A percentile compares a stretch with the other conserved stretches of the same genome.
phyloP scores from a whole-genome alignment of 2,329 filamentous ascomycete species.

The Tolypocladium paradoxum region DNA sequence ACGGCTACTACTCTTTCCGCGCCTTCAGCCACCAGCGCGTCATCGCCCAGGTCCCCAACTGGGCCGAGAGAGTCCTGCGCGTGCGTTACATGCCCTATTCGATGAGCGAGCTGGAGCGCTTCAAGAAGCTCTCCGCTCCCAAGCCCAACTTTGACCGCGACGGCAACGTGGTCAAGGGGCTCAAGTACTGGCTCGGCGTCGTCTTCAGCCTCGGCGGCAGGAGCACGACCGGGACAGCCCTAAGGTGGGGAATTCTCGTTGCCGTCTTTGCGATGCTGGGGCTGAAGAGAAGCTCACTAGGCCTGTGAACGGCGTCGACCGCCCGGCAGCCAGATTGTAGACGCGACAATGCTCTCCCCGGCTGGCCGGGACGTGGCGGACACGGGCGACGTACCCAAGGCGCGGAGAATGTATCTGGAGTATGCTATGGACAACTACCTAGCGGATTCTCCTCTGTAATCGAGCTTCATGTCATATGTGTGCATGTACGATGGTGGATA shows the following conservation, averaged over 20 bases:
- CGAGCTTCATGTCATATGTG: not conserved
- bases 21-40: conserved; percentile 28
- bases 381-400: not conserved
- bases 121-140: conserved; percentile 28
- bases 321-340: not conserved
- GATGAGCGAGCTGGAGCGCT: conserved; percentile 30
- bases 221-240: conserved; percentile 35
- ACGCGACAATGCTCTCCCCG: not conserved
- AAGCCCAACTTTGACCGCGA: conserved; percentile 53
- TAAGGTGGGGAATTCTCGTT: conserved; percentile 36
- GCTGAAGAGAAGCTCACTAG: conserved; percentile 23
- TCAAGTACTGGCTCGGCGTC: conserved; percentile 43
- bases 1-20: conserved; percentile 36
- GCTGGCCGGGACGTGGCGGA: not conserved
- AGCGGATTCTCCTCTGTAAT: not conserved
- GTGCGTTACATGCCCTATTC: conserved; percentile 59
- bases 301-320: conserved; percentile 14
- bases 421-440: not conserved
- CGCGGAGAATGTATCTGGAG: not conserved
- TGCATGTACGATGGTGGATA: not conserved
- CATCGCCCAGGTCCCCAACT: conserved; percentile 24
- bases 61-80: conserved; percentile 41
- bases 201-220: conserved; percentile 40
- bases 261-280: conserved; percentile 26
- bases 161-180: conserved; percentile 38